These are phyloP conservation scores for Diaporthe sp. DNA, from an alignment of 2,329 filamentous ascomycete species.

Conservation along the genomic window DNA sequence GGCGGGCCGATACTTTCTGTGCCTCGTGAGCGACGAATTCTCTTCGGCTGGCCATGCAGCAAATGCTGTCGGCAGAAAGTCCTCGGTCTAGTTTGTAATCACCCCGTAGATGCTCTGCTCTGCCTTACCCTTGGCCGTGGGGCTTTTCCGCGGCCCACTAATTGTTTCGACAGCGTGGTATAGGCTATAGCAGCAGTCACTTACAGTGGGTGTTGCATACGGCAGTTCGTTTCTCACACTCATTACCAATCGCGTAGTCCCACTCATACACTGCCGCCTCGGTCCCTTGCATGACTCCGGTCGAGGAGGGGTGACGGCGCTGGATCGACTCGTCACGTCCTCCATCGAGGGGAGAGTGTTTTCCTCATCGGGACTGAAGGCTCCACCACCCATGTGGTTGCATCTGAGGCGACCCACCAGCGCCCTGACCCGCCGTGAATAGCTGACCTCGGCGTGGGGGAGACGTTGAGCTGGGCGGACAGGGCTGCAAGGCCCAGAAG, in stretches of 20 bases:
- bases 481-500: conserved; percentile 10
- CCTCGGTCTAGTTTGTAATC: neutral
- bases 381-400: conserved; percentile 20
- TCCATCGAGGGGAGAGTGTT: neutral
- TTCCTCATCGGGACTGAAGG: neutral
- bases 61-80: neutral
- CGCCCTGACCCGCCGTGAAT: neutral
- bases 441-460: conserved; percentile 17
- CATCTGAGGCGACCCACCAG: neutral
- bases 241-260: neutral
- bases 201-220: neutral
- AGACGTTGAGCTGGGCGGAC: conserved; percentile 3
- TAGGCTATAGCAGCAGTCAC: conserved; percentile 8
- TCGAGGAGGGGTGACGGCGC: neutral
- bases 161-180: conserved; percentile 1
- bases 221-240: conserved; percentile 19
- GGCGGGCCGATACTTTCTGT: conserved; percentile 6
- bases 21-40: neutral
- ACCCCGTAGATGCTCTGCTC: neutral
- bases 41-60: neutral
- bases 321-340: neutral
- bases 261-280: neutral
- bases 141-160: conserved; percentile 2
- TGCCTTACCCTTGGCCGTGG: neutral
- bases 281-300: conserved; percentile 8